These are phyloP conservation scores for Agrocybe praecox DNA, from an alignment of 768 basidiomycete genomes.

Conservation along the genomic window DNA sequence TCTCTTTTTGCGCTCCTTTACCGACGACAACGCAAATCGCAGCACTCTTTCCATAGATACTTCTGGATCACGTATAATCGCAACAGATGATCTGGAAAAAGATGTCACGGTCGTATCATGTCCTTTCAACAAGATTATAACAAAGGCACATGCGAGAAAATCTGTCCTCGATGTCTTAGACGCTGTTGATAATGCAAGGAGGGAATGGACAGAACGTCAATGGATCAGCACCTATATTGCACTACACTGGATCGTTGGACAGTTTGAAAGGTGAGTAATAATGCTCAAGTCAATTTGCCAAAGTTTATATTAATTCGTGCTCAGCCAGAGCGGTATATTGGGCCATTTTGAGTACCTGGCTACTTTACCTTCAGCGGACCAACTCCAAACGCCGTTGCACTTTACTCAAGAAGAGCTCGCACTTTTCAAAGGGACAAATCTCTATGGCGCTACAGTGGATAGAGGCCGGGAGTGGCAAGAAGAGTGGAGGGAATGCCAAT, in stretches of 20 bases:
- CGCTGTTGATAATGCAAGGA: slow-evolving; percentile 22
- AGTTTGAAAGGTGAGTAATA: slow-evolving; percentile 35
- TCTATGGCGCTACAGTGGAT: slow-evolving; percentile 77
- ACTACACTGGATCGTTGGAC: slow-evolving; percentile 58
- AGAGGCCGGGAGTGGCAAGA: slow-evolving; percentile 59
- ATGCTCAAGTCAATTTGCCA: no score
- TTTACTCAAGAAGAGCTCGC: slow-evolving; percentile 67
- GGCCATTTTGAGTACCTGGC: slow-evolving; percentile 65
- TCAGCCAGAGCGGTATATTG: slow-evolving; percentile 23
- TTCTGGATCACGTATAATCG: slow-evolving; percentile 53
- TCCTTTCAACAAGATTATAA: slow-evolving; percentile 68
- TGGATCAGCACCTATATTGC: slow-evolving; percentile 68
- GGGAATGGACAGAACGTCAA: slow-evolving; percentile 63
- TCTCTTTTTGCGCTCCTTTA: slow-evolving; percentile 8
- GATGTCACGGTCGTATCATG: slow-evolving; percentile 65
- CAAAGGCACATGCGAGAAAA: slow-evolving; percentile 45
- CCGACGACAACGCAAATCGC: neutral
- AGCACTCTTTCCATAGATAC: slow-evolving; percentile 23
- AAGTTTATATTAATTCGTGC: no score
- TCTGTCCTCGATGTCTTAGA: slow-evolving; percentile 46
- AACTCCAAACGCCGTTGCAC: slow-evolving; percentile 73
- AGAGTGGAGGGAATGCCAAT: slow-evolving; percentile 63
- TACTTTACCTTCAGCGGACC: slow-evolving; percentile 57
- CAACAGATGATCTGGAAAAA: slow-evolving; percentile 44
- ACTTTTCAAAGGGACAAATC: slow-evolving; percentile 75